A percentile compares a stretch with the other conserved stretches of the same genome.
Evolutionary conservation across 1,139 yeast species (phyloP).

Genomic region (Geotrichum restrictum): DNA sequence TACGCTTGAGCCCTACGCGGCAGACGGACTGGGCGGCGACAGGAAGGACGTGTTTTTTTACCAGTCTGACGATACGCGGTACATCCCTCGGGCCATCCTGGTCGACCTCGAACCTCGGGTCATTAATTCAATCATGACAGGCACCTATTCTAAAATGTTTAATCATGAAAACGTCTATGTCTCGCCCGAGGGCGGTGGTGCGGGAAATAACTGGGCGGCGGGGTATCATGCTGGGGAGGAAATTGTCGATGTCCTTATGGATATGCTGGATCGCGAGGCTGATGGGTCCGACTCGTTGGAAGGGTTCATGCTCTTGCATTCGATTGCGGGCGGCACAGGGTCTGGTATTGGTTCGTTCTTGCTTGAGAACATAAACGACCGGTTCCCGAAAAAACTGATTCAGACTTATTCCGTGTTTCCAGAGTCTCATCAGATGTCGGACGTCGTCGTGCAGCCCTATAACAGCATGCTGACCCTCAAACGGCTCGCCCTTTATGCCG

Average conservation of each 20-base stretch:
- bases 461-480: constrained; percentile 78
- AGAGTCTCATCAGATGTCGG: constrained; percentile 67
- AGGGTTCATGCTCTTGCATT: constrained; percentile 85
- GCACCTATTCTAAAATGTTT: constrained; percentile 59
- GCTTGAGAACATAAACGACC: constrained; percentile 72
- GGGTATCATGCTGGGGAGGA: constrained; percentile 77
- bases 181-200: constrained; percentile 70
- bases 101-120: constrained; percentile 92
- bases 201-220: constrained; percentile 93
- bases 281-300: constrained; percentile 88
- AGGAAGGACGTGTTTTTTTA: constrained; percentile 83
- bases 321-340: constrained; percentile 99
- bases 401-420: constrained; percentile 90
- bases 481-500: constrained; percentile 77
- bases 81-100: constrained; percentile 81
- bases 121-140: constrained; percentile 57
- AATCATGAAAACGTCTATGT: constrained; percentile 81
- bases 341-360: constrained; percentile 87
- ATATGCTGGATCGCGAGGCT: constrained; percentile 82
- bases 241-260: constrained; percentile 67
- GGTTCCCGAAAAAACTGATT: constrained; percentile 75
- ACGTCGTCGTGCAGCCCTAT: constrained; percentile 96
- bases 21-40: constrained; percentile 48
- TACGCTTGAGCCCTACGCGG: constrained; percentile 39
- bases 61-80: constrained; percentile 67